Evolutionary conservation across 768 basidiomycete species (phyloP).

Genomic region (Leccinum truebloodii): DNA sequence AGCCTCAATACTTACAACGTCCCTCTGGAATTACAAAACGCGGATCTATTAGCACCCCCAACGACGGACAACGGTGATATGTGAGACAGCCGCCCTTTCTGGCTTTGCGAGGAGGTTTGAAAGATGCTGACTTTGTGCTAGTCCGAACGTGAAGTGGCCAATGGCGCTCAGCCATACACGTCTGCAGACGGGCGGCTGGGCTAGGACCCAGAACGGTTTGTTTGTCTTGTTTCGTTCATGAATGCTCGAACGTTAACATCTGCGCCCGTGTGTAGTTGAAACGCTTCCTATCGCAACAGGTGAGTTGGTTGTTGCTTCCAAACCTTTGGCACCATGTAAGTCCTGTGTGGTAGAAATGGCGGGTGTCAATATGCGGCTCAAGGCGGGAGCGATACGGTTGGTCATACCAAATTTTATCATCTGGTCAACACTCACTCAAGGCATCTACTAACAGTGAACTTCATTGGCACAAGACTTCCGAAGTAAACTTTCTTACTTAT

Average conservation of each 20-base stretch:
- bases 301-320: constrained; percentile 19
- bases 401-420: background rate
- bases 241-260: background rate
- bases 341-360: constrained; percentile 10
- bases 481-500: constrained; percentile 9
- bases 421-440: background rate
- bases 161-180: constrained; percentile 58
- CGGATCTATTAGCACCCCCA: constrained; percentile 58
- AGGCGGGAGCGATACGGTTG: constrained; percentile 40
- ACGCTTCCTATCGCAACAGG: constrained; percentile 39
- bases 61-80: constrained; percentile 58
- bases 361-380: constrained; percentile 40
- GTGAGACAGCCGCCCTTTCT: constrained; percentile 22
- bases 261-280: constrained; percentile 24
- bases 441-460: constrained; percentile 33
- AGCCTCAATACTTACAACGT: constrained; percentile 59
- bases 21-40: constrained; percentile 53
- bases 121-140: constrained; percentile 10
- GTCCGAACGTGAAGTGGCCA: constrained; percentile 57
- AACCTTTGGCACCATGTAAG: background rate
- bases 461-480: constrained; percentile 43
- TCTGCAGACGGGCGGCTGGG: constrained; percentile 59
- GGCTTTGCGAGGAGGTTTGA: background rate
- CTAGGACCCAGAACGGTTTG: constrained; percentile 55
- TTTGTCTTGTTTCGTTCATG: background rate